Percentiles rank a stretch among this genome's conserved stretches.
Evolutionary conservation across 1,284 basidiomycete species (phyloP).

Genomic region (Irpex sp.): DNA sequence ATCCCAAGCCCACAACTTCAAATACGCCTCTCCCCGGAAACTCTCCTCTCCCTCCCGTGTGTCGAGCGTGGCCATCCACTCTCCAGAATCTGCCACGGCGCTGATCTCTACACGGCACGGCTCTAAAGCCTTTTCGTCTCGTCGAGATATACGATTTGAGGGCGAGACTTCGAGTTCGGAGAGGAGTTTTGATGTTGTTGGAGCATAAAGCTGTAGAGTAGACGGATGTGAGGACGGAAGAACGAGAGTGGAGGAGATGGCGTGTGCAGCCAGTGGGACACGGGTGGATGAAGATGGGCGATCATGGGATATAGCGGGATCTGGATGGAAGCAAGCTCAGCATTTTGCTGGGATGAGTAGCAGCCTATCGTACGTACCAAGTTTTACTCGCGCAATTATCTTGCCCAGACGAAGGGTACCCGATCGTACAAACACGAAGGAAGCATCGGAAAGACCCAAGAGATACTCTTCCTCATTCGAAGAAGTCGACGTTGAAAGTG

Average conservation of each 20-base stretch:
- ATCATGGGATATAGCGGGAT: constrained; percentile 41
- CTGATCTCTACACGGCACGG: constrained; percentile 75
- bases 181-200: constrained; percentile 65
- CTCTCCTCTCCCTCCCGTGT: constrained; percentile 63
- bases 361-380: constrained; percentile 47
- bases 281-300: constrained; percentile 38
- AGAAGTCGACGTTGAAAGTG: constrained; percentile 40
- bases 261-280: constrained; percentile 71
- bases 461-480: constrained; percentile 83
- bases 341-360: constrained; percentile 3
- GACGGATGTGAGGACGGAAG: constrained; percentile 94
- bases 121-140: constrained; percentile 78
- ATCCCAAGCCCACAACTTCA: constrained; percentile 94
- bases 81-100: constrained; percentile 64
- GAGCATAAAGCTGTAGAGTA: constrained; percentile 89
- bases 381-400: constrained; percentile 76
- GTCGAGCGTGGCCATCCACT: constrained; percentile 96
- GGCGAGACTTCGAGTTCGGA: constrained; percentile 93
- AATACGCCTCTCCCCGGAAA: constrained; percentile 66
- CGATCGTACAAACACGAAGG: constrained; percentile 75
- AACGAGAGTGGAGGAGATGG: constrained; percentile 70
- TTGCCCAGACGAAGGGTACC: constrained; percentile 71
- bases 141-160: constrained; percentile 86
- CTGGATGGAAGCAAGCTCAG: constrained; percentile 31
- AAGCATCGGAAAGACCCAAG: constrained; percentile 81